phyloP scores from a whole-genome alignment of 2,329 filamentous ascomycete species.

The Ophiostoma triangulosporum region DNA sequence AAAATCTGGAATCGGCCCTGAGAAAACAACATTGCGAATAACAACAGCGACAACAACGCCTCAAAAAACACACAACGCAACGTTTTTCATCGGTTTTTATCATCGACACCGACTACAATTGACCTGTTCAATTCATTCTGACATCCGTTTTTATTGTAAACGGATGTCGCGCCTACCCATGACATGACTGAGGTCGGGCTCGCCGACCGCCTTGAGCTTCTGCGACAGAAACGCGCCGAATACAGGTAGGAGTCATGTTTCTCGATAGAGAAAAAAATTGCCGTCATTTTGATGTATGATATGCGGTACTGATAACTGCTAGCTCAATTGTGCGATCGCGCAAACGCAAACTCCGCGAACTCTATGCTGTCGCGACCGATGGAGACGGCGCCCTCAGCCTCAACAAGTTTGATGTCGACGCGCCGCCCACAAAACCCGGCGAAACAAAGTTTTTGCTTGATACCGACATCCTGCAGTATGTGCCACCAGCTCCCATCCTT shows the following conservation, averaged over 20 bases:
- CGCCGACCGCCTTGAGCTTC: constrained; percentile 51
- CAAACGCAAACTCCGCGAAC: constrained; percentile 81
- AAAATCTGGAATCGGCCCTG: constrained; percentile 14
- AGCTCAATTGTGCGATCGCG: constrained; percentile 68
- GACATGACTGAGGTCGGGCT: constrained; percentile 59
- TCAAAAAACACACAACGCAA: constrained; percentile 20
- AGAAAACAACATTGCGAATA: constrained; percentile 13
- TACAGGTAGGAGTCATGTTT: constrained; percentile 38
- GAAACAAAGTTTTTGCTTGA: constrained; percentile 44
- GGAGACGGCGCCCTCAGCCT: constrained; percentile 46
- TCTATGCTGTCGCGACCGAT: constrained; percentile 68
- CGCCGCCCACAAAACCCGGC: constrained; percentile 35
- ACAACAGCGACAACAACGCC: constrained; percentile 17
- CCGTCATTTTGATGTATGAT: constrained; percentile 33
- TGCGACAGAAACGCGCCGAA: constrained; percentile 51
- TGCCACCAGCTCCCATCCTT: constrained; percentile 16
- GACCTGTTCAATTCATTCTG: constrained; percentile 23
- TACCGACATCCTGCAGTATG: constrained; percentile 48
- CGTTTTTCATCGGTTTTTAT: constrained; percentile 24
- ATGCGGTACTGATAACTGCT: constrained; percentile 29
- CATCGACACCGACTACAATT: constrained; percentile 20
- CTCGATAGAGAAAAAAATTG: constrained; percentile 35
- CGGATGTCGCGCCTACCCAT: constrained; percentile 56
- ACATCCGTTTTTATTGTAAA: constrained; percentile 50
- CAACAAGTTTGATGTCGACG: constrained; percentile 43